phyloP scores from a whole-genome alignment of 208 protist species.

The Leishmania braziliensis region DNA sequence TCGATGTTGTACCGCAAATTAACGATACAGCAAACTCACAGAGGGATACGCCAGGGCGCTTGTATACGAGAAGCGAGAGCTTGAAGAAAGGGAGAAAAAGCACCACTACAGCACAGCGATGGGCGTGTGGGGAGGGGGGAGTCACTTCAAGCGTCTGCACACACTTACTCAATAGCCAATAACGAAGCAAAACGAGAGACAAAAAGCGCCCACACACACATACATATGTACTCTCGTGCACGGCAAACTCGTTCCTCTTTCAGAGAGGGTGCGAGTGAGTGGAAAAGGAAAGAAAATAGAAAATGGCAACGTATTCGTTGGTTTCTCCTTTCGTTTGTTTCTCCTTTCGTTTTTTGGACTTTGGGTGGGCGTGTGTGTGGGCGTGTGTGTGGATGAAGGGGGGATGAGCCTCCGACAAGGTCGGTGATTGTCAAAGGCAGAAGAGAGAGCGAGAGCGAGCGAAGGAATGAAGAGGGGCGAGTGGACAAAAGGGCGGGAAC shows the following conservation, averaged over 20 bases:
- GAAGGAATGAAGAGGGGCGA: not conserved
- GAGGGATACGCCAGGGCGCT: not conserved
- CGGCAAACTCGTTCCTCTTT: not conserved
- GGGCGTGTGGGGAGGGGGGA: not conserved
- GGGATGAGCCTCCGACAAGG: not conserved
- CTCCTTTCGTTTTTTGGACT: not conserved
- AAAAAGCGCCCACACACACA: not conserved
- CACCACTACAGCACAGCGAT: no score
- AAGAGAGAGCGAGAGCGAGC: not conserved
- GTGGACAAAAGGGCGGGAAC: not conserved
- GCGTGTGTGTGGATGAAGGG: conserved; percentile 8
- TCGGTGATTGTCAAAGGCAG: not conserved
- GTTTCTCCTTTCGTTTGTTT: not conserved
- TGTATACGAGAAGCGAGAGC: not conserved
- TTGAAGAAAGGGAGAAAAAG: not conserved
- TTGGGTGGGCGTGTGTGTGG: conserved; percentile 5
- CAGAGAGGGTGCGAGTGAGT: not conserved
- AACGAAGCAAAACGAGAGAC: not conserved
- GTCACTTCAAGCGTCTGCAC: not conserved
- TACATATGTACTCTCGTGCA: not conserved
- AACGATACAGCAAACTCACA: not conserved
- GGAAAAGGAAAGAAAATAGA: not conserved
- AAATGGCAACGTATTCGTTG: not conserved
- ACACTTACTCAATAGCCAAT: not conserved
- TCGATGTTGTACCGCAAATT: not conserved